These are phyloP conservation scores for Acer campestre DNA, from an alignment of 345 rosid species.

Conservation along the genomic window DNA sequence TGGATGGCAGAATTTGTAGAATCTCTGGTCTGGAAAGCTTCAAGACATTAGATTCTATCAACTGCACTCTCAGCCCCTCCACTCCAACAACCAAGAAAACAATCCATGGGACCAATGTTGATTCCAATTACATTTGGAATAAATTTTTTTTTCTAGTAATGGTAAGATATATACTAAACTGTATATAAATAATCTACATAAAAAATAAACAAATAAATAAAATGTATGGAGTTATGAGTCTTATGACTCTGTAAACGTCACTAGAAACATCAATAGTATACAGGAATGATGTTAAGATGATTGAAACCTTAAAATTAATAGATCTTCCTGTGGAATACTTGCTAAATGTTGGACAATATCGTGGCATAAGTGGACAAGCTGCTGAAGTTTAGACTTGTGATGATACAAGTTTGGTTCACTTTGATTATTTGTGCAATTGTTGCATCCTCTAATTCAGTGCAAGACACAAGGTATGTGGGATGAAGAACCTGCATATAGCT, in stretches of 20 bases:
- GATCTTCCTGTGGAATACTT: neutral
- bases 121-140: neutral
- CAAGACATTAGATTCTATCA: neutral
- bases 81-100: neutral
- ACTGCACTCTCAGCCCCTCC: neutral
- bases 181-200: no score
- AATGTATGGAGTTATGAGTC: neutral
- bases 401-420: no score
- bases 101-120: neutral
- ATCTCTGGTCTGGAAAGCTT: neutral
- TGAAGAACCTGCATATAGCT: neutral
- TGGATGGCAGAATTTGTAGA: neutral
- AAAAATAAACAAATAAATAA: no score
- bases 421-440: no score
- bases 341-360: neutral
- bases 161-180: neutral
- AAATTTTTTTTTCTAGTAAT: no score
- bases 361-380: neutral
- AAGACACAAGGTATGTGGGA: neutral
- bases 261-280: neutral
- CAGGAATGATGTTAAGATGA: neutral
- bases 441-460: neutral
- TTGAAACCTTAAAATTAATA: neutral
- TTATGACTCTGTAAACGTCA: constrained; percentile 7
- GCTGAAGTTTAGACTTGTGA: neutral